These are phyloP conservation scores for Xylaria sp. DNA, from an alignment of 2,329 filamentous ascomycete species.

Conservation along the genomic window DNA sequence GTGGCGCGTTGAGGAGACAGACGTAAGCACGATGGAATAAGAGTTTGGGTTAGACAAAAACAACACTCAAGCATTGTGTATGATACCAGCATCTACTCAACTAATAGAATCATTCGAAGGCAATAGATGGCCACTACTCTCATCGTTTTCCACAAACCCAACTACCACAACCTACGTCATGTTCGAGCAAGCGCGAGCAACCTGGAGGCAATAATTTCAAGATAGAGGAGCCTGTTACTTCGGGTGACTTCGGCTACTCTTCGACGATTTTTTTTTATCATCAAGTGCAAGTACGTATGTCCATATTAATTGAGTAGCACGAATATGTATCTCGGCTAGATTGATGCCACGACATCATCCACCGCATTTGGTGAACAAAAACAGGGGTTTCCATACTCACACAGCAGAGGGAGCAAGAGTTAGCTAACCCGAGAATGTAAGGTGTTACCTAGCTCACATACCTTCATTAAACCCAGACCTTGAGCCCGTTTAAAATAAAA, in stretches of 20 bases:
- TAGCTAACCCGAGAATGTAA: no score
- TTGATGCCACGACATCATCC: no score
- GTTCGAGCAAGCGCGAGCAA: neutral
- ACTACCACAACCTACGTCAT: neutral
- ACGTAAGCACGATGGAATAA: slow-evolving; percentile 66
- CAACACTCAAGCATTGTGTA: neutral
- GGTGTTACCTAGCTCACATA: no score
- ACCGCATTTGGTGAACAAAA: no score
- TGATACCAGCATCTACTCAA: neutral
- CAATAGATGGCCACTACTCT: neutral
- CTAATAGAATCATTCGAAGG: neutral
- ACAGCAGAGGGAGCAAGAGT: no score
- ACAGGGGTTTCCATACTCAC: no score
- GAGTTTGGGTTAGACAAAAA: neutral
- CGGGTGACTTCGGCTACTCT: neutral
- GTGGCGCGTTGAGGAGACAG: slow-evolving; percentile 85
- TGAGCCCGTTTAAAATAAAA: no score
- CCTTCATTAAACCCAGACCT: no score
- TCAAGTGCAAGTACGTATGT: no score
- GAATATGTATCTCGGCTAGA: no score
- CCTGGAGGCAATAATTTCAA: neutral
- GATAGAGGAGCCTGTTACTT: neutral
- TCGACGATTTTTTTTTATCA: no score
- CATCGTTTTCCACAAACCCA: neutral
- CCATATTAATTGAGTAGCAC: no score